Evolutionary conservation across 1,284 basidiomycete species (phyloP).

Genomic region (Sphaerobolus stellatus): DNA sequence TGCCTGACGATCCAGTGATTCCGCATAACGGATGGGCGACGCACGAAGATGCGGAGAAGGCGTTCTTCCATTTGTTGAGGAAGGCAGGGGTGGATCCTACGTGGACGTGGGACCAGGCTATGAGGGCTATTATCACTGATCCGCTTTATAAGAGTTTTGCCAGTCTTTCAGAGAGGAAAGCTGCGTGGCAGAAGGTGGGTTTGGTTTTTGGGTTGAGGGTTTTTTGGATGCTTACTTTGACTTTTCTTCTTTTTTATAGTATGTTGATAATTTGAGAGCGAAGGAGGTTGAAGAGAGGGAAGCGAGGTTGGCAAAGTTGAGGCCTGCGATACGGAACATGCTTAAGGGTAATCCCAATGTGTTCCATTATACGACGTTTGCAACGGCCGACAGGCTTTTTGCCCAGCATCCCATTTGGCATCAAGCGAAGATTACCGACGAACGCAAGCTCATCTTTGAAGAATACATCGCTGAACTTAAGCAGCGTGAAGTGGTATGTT

Average conservation of each 20-base stretch:
- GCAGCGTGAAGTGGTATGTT: conserved; percentile 77
- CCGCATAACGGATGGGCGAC: conserved; percentile 87
- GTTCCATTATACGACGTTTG: conserved; percentile 85
- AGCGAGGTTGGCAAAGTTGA: conserved; percentile 74
- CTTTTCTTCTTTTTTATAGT: conserved; percentile 44
- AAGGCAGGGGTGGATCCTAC: conserved; percentile 86
- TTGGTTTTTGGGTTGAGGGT: not conserved
- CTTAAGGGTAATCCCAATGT: conserved; percentile 82
- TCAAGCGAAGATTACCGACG: conserved; percentile 77
- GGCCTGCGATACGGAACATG: conserved; percentile 81
- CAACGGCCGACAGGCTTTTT: conserved; percentile 82
- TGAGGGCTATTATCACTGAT: conserved; percentile 97
- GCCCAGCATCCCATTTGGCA: conserved; percentile 86
- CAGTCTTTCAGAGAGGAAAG: conserved; percentile 92
- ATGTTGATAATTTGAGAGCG: conserved; percentile 60
- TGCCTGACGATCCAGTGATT: conserved; percentile 81
- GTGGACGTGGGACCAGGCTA: conserved; percentile 98
- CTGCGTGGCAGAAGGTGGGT: conserved; percentile 85
- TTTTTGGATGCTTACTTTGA: conserved; percentile 16
- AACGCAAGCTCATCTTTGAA: conserved; percentile 83
- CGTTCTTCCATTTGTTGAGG: conserved; percentile 86
- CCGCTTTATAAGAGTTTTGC: conserved; percentile 95
- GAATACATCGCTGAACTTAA: conserved; percentile 86
- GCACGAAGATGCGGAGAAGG: conserved; percentile 88
- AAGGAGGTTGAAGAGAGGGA: conserved; percentile 81